Conservation (phyloP, 129 eudicot species). For the Flaveria linearis region DNA sequence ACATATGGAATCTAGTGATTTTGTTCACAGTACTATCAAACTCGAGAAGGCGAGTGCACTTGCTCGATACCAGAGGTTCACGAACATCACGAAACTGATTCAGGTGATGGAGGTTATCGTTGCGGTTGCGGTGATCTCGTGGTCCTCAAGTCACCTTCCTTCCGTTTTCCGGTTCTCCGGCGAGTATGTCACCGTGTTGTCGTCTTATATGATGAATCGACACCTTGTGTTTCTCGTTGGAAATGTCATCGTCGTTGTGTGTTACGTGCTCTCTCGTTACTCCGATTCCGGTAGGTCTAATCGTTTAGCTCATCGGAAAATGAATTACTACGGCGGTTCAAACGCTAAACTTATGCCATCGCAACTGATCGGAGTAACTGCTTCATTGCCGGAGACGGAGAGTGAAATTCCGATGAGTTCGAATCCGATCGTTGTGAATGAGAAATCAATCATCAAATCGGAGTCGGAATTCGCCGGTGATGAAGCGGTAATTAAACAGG, state of each 20-base stretch:
- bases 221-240: constrained; percentile 74
- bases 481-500: constrained; percentile 43
- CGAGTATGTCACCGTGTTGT: constrained; percentile 28
- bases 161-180: constrained; percentile 23
- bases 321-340: background rate
- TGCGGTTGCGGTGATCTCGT: constrained; percentile 51
- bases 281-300: constrained; percentile 33
- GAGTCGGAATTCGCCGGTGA: constrained; percentile 39
- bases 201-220: constrained; percentile 43
- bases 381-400: constrained; percentile 11
- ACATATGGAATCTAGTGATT: constrained; percentile 24
- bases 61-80: constrained; percentile 48
- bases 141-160: constrained; percentile 62
- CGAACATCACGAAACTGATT: constrained; percentile 39
- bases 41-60: constrained; percentile 56
- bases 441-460: constrained; percentile 10
- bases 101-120: constrained; percentile 48
- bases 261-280: constrained; percentile 49
- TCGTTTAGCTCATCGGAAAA: constrained; percentile 16
- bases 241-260: constrained; percentile 51
- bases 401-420: constrained; percentile 24
- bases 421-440: too few relatives aligned
- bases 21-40: constrained; percentile 19
- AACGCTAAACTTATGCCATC: background rate
- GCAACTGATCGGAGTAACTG: background rate